phyloP scores from a whole-genome alignment of 192 early-diverging fungal species.

The Anaeromyces robustus region DNA sequence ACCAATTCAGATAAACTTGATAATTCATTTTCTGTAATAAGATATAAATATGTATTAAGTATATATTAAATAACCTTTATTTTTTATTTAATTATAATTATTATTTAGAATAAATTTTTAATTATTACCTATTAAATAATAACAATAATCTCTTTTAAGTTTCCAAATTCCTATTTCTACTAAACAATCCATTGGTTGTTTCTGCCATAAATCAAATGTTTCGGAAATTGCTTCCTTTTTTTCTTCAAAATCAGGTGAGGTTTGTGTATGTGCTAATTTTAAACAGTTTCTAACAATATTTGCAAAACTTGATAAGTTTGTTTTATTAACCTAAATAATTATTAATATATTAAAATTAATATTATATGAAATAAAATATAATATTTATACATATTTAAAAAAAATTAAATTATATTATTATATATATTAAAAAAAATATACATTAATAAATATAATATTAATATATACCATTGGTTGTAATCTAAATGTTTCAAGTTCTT shows the following conservation, averaged over 20 bases:
- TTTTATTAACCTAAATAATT: conserved; percentile 11
- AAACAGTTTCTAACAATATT: conserved; percentile 12
- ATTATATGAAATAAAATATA: too few relatives aligned
- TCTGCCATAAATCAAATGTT: conserved; percentile 20
- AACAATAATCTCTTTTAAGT: conserved; percentile 15
- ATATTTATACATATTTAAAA: too few relatives aligned
- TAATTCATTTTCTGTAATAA: too few relatives aligned
- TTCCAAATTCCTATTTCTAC: conserved; percentile 23
- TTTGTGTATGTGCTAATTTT: conserved; percentile 12
- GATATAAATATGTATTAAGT: too few relatives aligned
- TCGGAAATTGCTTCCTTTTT: conserved; percentile 11
- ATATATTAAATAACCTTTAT: not conserved
- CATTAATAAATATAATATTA: too few relatives aligned
- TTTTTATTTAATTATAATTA: not conserved
- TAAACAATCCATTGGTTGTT: conserved; percentile 18
- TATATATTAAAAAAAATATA: too few relatives aligned
- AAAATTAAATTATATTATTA: too few relatives aligned
- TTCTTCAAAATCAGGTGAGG: conserved; percentile 12
- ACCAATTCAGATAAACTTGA: too few relatives aligned
- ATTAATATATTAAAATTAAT: too few relatives aligned
- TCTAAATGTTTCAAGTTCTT: not conserved
- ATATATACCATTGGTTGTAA: not conserved
- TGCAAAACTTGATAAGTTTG: conserved; percentile 13
- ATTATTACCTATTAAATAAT: conserved; percentile 10
- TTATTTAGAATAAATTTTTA: not conserved